phyloP scores from a whole-genome alignment of 2,329 filamentous ascomycete species.

The Calycina herbarum region DNA sequence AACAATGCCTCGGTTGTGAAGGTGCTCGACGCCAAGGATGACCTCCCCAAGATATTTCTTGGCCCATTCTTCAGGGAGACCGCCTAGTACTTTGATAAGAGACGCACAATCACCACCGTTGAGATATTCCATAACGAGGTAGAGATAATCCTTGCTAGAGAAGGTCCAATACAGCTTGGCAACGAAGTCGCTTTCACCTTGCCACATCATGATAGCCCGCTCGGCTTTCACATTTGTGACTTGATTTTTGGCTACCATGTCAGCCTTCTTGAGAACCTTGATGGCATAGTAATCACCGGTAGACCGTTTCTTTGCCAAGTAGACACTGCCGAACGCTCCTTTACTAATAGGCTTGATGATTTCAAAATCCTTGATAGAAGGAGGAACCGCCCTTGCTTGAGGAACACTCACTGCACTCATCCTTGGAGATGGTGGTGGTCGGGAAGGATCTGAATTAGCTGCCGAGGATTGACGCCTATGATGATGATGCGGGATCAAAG shows the following conservation, averaged over 20 bases:
- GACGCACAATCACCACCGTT: constrained; percentile 98
- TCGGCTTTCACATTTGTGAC: constrained; percentile 99
- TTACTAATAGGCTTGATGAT: constrained; percentile 99
- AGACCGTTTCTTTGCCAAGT: constrained; percentile 96
- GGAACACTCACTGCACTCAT: constrained; percentile 73
- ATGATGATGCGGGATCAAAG: constrained; percentile 67
- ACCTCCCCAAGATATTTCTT: constrained; percentile 98
- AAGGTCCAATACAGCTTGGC: constrained; percentile 99
- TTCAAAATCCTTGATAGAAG: constrained; percentile 98
- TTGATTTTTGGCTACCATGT: constrained; percentile 99
- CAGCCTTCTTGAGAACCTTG: constrained; percentile 98
- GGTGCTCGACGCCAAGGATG: constrained; percentile 91
- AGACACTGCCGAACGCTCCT: constrained; percentile 96
- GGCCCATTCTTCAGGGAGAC: constrained; percentile 93
- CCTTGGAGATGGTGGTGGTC: constrained; percentile 77
- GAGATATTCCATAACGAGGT: constrained; percentile 98
- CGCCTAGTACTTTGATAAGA: constrained; percentile 89
- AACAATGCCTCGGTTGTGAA: constrained; percentile 92
- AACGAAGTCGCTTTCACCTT: constrained; percentile 98
- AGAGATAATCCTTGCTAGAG: constrained; percentile 98
- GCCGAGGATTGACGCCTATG: constrained; percentile 91
- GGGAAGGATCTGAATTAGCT: constrained; percentile 68
- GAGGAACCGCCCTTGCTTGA: constrained; percentile 83
- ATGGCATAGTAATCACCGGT: constrained; percentile 98
- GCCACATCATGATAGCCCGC: constrained; percentile 99